Base-by-base conservation (phyloP, 2,329 filamentous ascomycete genomes). In the Phaeosphaeria sp. region DNA sequence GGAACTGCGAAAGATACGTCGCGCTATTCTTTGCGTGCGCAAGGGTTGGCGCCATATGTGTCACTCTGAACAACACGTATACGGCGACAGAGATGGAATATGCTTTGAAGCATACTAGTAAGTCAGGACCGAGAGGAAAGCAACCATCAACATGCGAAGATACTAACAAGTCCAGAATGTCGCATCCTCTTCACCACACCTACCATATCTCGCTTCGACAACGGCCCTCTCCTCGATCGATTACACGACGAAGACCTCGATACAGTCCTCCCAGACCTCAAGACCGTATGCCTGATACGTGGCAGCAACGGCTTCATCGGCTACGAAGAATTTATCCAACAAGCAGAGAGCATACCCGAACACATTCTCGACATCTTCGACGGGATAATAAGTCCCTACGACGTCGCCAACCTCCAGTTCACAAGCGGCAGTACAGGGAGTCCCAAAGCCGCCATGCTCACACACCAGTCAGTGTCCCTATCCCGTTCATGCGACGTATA, bases 31-130 rank as follows among this genome's bases (percentile, higher is more conserved):
- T 92, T 64, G 89, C 89, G 3, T 88, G 87, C 11, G 87, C 88
- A 42, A 70, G 77, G 47, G 64, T 81, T 13, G 79, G 79, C 2
- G 77, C 78, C 1, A 76, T 81, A 36, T 80, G 93, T 51, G 90
- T 93, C 25, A 91, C 93, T 45, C 80, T 93, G 64, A 93, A 93
- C 79, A 93, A 92, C 77, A 93, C 90, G 0, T 93, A 93, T 73
- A 93, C 91, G 1, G 83, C 88, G 2, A 86, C 84, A 1, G 91
- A 93, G 77, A 87, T 89, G 48, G 83, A 87, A 72, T 89, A 90
- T 74, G 91, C 89, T 9, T 76, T 93, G 25, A 83, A 84, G 53
- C 91, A 92, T 69, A 87, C 89, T 17, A 87, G 88, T 89, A 77
- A 64, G 81, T 74, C 18, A 40, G 18, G 6, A 11, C 8, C 36